phyloP scores from a whole-genome alignment of 345 rosid species.

The rapeseed (Brassica napus) region DNA sequence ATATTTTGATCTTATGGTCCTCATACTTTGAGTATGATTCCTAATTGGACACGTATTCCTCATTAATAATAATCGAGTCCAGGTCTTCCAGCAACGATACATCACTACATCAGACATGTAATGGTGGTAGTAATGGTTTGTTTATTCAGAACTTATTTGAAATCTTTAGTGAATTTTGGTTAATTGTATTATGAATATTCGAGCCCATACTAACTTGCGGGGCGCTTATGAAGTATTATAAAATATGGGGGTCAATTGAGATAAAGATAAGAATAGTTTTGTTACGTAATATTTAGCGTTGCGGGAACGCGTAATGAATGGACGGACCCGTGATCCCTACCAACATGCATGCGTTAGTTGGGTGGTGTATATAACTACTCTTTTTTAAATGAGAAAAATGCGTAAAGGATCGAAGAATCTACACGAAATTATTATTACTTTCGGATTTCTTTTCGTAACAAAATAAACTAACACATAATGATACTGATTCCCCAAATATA shows the following conservation, averaged over 20 bases:
- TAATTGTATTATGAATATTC: not conserved
- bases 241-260: not conserved
- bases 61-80: not conserved
- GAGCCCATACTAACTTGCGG: not conserved
- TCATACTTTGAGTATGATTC: not conserved
- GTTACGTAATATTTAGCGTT: slow-evolving; percentile 26
- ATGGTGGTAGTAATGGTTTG: not conserved
- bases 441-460: not conserved
- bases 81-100: not conserved
- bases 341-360: not conserved
- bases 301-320: slow-evolving; percentile 26
- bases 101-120: not conserved
- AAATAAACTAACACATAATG: not conserved
- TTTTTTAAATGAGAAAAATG: not conserved
- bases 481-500: not conserved
- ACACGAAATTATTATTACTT: not conserved
- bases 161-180: not conserved
- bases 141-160: not conserved
- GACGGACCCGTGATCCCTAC: slow-evolving; percentile 11
- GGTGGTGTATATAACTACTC: not conserved
- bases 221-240: not conserved
- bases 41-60: not conserved
- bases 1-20: not conserved
- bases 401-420: slow-evolving; percentile 28
- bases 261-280: slow-evolving; percentile 1